These are phyloP conservation scores for Ploettnerulaceae sp. DNA, from an alignment of 2,329 filamentous ascomycete genomes.

Conservation along the genomic window DNA sequence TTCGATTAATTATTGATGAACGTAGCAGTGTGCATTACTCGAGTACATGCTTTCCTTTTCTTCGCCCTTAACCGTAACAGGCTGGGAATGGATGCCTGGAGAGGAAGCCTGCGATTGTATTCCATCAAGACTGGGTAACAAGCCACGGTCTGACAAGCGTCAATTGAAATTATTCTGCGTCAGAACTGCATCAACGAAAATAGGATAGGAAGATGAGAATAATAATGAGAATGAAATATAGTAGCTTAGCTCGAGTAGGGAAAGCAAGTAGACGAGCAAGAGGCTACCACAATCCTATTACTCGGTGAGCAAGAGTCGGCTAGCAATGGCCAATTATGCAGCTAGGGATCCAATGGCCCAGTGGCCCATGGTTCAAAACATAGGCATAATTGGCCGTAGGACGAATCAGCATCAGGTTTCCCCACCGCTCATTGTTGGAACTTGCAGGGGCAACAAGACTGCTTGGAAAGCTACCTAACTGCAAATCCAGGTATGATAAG, in stretches of 20 bases:
- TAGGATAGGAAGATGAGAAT: background rate
- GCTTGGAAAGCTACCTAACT: slow-evolving; percentile 1
- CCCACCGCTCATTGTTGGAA: slow-evolving; percentile 2
- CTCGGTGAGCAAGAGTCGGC: background rate
- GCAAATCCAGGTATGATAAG: background rate
- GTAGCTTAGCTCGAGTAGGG: background rate
- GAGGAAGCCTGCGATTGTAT: slow-evolving; percentile 2
- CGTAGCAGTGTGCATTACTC: slow-evolving; percentile 1
- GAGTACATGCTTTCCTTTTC: background rate
- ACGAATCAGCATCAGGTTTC: background rate
- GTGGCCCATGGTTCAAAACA: background rate
- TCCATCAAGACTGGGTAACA: background rate
- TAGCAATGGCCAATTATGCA: background rate
- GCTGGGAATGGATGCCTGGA: slow-evolving; percentile 4
- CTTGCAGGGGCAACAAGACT: background rate
- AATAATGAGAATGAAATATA: background rate
- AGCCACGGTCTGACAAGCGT: background rate
- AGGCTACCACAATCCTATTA: background rate
- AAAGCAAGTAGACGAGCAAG: background rate
- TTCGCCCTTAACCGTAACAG: background rate
- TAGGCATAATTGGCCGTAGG: no score
- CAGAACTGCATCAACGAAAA: background rate
- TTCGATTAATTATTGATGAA: background rate
- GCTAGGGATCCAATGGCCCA: background rate
- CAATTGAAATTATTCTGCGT: background rate